Evolutionary conservation across 495 filamentous ascomycete species (phyloP), one percentile per base, ranked within the genome.

Genomic region (Aspergillus panamensis): DNA sequence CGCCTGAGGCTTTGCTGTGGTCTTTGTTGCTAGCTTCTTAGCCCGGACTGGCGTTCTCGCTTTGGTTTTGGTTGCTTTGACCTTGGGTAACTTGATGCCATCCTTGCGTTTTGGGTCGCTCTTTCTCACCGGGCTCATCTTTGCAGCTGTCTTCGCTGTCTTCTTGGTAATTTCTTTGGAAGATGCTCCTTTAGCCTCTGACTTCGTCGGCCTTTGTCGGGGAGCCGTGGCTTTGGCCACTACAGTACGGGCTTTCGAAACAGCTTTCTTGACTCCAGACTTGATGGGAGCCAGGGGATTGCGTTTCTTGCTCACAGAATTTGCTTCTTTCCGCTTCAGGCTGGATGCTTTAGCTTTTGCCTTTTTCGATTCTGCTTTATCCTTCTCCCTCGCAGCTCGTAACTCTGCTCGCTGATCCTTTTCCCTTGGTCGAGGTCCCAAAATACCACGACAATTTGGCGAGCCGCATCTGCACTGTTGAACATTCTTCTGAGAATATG

Each of bases 381-480:
- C 55, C 74, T 77, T 45, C 72, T 53, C 33, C 55, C 57, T 66
- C 62, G n/a, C 56, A 62, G 62, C 59, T 83, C 65, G 40, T 58
- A 61, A 30, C 63, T 78, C 66, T 65, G 65, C 65, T 40, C 74
- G 74, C 58, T 72, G 70, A 8, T 73, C 69, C 49, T 74, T 77
- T 31, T 81, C 81, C 61, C 80, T 88, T 40, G 85, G 83, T 58
- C 86, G 88, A 6, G 87, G 87, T 3, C 90, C 90, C 40, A 95
- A 77, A 33, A 91, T 82, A 44, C 90, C 90, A 57, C 90, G 82
- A 71, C 90, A 95, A 53, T 86, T 87, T 16, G 80, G 69, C 57
- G 86, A 80, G 60, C 90, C 90, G 73, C 90, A 95, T 54, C 88
- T 83, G 67, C 90, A 95, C 70, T 87, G 78, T 68, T 92, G 90